These are phyloP conservation scores for Euphorbia peplus DNA, from an alignment of 345 rosid species.

Conservation along the genomic window DNA sequence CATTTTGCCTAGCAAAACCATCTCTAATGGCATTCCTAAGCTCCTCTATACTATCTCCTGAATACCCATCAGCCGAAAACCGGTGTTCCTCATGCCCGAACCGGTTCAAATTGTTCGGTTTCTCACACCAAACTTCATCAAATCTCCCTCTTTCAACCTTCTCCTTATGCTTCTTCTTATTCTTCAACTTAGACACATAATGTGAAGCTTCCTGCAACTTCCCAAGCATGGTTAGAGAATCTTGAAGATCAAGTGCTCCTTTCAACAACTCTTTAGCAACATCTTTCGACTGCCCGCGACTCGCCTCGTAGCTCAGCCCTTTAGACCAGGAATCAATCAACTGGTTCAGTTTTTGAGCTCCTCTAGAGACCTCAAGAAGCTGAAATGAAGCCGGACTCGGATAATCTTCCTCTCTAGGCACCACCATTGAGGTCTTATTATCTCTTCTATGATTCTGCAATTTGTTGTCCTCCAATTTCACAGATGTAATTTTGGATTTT, in stretches of 20 bases:
- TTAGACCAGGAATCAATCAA: conserved; percentile 64
- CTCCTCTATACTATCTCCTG: conserved; percentile 57
- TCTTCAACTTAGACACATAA: conserved; percentile 47
- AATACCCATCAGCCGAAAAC: conserved; percentile 44
- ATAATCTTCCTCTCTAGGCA: conserved; percentile 16
- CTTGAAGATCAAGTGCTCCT: conserved; percentile 89
- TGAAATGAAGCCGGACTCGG: conserved; percentile 51
- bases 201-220: conserved; percentile 71
- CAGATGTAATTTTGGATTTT: conserved; percentile 45
- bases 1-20: conserved; percentile 62
- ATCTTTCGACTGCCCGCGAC: conserved; percentile 41
- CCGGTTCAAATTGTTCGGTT: conserved; percentile 33
- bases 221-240: conserved; percentile 69
- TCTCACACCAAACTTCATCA: conserved; percentile 35
- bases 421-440: conserved; percentile 35
- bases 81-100: conserved; percentile 30
- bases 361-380: conserved; percentile 70
- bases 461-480: conserved; percentile 42
- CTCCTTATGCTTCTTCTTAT: conserved; percentile 40
- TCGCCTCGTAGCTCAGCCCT: conserved; percentile 30
- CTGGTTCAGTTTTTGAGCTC: conserved; percentile 74
- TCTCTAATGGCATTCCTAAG: conserved; percentile 53
- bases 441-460: conserved; percentile 17
- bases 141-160: conserved; percentile 26
- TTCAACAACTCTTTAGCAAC: conserved; percentile 64